Evolutionary conservation across 1,139 yeast species (phyloP), one percentile per base, ranked within the genome.

Genomic region (Waltiozyma sp.): DNA sequence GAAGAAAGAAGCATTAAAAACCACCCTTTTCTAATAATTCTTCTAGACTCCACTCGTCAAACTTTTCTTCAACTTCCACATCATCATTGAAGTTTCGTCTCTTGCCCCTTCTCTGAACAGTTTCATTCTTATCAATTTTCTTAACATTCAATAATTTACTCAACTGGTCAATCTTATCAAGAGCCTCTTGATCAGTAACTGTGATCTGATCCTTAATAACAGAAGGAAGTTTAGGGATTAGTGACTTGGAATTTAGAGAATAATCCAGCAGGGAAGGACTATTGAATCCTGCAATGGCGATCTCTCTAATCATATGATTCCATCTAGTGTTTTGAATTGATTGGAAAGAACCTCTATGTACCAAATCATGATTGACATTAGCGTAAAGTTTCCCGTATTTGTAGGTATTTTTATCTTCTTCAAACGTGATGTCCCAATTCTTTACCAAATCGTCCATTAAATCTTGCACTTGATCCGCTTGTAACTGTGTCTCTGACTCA

Each of bases 381-480:
- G 34, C 34, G 14, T 31, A 31, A 4, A n/a, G n/a, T 18, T 31
- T 31, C 34, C 34, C 18, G 18, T 14, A 4, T 15, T 31, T 10
- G 16, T 52, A 54, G 3, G 49, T 39, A 18, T 53, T 49, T 6
- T 34, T 15, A 38, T 47, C 50, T 10, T 48, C 49, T 10, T 38
- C 2, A 13, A 49, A 48, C 47, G 59, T 66, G 7, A 70, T 44
- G 43, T 67, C 69, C 66, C 70, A 61, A 2, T 49, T 48, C 3
- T 61, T 62, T 8, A 75, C 63, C n/a, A 61, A 53, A 8, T 57
- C 48, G 38, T 61, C 68, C 75, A 75, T 72, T 7, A 58, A 48
- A 0, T 49, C 52, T 16, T 60, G 50, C 59, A 66, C 61, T 26
- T 67, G 65, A 6, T 52, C 46, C 1, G 63, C 53, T 2, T 74